These are phyloP conservation scores for Orobanche coerulescens DNA, from an alignment of 257 asterid genomes.

Conservation along the genomic window DNA sequence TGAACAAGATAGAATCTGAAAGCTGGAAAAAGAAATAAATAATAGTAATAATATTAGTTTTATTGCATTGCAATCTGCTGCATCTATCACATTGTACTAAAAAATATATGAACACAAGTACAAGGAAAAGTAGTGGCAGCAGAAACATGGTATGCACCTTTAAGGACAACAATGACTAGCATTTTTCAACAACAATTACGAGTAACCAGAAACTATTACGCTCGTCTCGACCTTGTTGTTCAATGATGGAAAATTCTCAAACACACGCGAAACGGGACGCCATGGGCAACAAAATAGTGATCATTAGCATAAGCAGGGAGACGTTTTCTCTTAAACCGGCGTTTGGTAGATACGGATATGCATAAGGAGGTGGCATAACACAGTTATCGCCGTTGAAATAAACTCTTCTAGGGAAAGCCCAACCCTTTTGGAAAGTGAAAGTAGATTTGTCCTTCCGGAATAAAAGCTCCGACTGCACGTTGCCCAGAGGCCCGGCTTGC, in stretches of 20 bases:
- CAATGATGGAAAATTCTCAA: slow-evolving; percentile 25
- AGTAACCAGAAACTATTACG: not conserved
- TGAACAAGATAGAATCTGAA: not conserved
- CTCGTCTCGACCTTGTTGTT: not conserved
- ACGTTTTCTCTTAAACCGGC: slow-evolving; percentile 31
- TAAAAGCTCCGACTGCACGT: slow-evolving; percentile 81
- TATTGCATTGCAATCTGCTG: not conserved
- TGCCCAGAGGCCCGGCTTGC: slow-evolving; percentile 73
- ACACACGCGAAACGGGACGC: slow-evolving; percentile 36
- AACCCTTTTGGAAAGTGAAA: slow-evolving; percentile 70
- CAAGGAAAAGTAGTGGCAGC: too few species aligned
- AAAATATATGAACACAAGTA: not conserved
- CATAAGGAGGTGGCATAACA: slow-evolving; percentile 85
- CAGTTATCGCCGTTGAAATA: slow-evolving; percentile 89
- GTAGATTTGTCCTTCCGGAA: slow-evolving; percentile 61
- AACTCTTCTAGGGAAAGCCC: slow-evolving; percentile 82
- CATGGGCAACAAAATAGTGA: slow-evolving; percentile 33
- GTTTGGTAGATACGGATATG: slow-evolving; percentile 73
- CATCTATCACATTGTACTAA: not conserved
- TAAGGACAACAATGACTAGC: not conserved
- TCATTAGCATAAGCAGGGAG: slow-evolving; percentile 34
- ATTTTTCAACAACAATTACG: not conserved
- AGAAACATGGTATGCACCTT: not conserved
- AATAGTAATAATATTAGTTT: not conserved
- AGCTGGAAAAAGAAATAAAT: not conserved